phyloP scores from a whole-genome alignment of 306 rosid species.

The Mimosa bimucronata region DNA sequence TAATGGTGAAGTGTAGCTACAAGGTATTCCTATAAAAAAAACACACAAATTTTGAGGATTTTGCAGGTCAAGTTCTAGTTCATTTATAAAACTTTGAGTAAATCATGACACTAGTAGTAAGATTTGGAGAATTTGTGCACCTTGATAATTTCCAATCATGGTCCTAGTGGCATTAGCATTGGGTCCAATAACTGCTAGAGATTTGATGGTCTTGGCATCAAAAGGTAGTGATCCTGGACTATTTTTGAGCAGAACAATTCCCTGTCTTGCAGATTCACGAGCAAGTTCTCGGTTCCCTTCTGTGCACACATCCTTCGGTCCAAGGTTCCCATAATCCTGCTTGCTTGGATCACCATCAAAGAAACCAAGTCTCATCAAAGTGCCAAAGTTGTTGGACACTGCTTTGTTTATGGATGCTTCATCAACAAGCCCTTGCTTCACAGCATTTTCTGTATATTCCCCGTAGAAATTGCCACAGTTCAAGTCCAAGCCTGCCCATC shows the following conservation, averaged over 20 bases:
- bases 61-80: not conserved
- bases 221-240: slow-evolving; percentile 68
- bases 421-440: slow-evolving; percentile 72
- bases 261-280: slow-evolving; percentile 93
- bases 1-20: slow-evolving; percentile 85
- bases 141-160: slow-evolving; percentile 96
- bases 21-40: slow-evolving; percentile 70
- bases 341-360: slow-evolving; percentile 89
- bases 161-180: slow-evolving; percentile 85
- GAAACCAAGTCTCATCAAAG: slow-evolving; percentile 92
- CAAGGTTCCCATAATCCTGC: slow-evolving; percentile 77
- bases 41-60: not conserved
- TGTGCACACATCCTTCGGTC: slow-evolving; percentile 98
- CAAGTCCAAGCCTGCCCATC: slow-evolving; percentile 76
- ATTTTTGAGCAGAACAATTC: slow-evolving; percentile 92
- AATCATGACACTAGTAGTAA: not conserved
- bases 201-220: slow-evolving; percentile 65
- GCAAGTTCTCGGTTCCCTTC: slow-evolving; percentile 68
- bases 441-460: slow-evolving; percentile 75
- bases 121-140: slow-evolving; percentile 38
- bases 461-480: slow-evolving; percentile 81
- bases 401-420: slow-evolving; percentile 80
- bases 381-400: slow-evolving; percentile 76
- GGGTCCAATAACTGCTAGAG: slow-evolving; percentile 93
- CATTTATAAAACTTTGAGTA: too few species aligned